Base-by-base conservation (phyloP, 495 filamentous ascomycete genomes). In the Neurospora tetrasperma region DNA sequence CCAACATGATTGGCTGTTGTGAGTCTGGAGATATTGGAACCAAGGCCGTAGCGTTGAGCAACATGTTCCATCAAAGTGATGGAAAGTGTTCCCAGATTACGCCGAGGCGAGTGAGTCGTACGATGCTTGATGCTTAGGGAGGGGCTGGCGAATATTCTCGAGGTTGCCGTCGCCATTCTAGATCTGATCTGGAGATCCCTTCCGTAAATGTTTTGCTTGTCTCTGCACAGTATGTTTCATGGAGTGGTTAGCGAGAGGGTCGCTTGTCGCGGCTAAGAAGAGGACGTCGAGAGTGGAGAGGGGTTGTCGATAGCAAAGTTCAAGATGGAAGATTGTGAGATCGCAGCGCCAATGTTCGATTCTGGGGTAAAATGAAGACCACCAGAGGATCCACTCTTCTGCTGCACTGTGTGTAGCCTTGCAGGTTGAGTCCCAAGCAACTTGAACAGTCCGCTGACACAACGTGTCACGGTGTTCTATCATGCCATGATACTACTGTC, bases 301-400 rank as follows among this genome's bases (percentile, higher is more conserved):
- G 18, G 39, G 27, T 70, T 40, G 71, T 38, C 71, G 40, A 69
- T 18, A 31, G 27, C 39, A 27, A 39, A 11, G 8, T 20, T 44
- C 14, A 44, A 42, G 66, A 44, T 41, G 14, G 6, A 16, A 73
- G 68, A 72, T 73, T 74, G 59, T 70, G 66, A 69, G 69, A 72
- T 74, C 69, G 73, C 71, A 44, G 75, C 72, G 66, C 75, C 69
- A 72, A 73, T 71, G 48, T 71, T 27, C 71, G 72, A 77, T 73
- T 73, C 70, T 69, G 73, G 75, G 73, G 75, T 76, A 74, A 74
- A 70, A 44, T 46, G 42, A 27, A 48, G 68, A 69, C 48, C 12
- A 1, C 2, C 54, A 62, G 18, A 18, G 54, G 54, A 66, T 31
- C 71, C 71, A 62, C 71, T 27, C 39, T 1, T 23, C 27, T 38